Base-by-base conservation (phyloP, 352 stramenopile genomes). In the Phytophthora nicotianae region DNA sequence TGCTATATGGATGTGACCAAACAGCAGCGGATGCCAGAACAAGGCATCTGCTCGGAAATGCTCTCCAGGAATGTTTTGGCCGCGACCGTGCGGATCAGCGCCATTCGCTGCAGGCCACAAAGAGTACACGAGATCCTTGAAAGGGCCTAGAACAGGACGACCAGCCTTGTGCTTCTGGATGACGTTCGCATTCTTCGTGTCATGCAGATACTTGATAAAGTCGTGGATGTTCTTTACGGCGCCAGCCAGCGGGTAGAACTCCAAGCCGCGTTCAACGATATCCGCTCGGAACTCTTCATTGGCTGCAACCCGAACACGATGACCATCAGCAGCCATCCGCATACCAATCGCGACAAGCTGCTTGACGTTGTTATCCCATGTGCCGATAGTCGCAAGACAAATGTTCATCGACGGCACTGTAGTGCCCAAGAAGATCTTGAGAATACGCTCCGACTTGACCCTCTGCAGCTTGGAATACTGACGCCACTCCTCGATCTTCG, bases 241-340 rank as follows among this genome's bases (percentile, higher is more conserved):
- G 7, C 77, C 77, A 27, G 52, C 68, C 4, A 86, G 61, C 20
- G 77, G 70, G 24, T 79, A 83, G 33, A 84, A 86, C 26, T 86
- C 77, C n/a, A 86, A 50, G 16, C 75, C 75, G 24, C 69, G 63
- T 0, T 38, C 64, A 0, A 70, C 68, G 16, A 97, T 81, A 3
- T 77, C 75, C 14, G 62, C 50, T 13, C 88, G 67, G 65, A 91
- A 89, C 9, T 79, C 67, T 46, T 80, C 70, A 62, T 92, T 85
- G 0, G 82, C 86, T 5, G 88, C 88, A 42, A 97, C 78, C 3
- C 91, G 80, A 13, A 97, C 90, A 4, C 79, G 75, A 67, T 97
- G 91, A 0, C 90, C 90, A 48, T 90, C 56, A 1, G 56, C 52
- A 49, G 77, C 62, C 26, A 97, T 65, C 29, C 75, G 55, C 20